Evolutionary conservation across 139 green algal genomes (phyloP), one percentile per base, ranked within the genome.

Genomic region (Asterochloris sp.): DNA sequence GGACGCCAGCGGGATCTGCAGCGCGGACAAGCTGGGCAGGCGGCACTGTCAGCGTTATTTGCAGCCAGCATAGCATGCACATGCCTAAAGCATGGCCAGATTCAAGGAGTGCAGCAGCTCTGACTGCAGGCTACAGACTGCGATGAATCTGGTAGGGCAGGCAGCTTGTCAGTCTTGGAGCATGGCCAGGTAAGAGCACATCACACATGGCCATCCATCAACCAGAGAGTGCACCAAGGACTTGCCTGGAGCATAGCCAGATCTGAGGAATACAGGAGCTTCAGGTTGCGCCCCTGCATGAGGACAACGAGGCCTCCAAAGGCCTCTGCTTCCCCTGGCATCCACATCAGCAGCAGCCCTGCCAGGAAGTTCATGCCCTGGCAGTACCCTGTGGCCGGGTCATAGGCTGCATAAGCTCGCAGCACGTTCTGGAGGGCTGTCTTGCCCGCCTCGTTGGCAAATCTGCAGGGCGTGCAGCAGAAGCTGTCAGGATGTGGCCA

Each of bases 281-380:
- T 78, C 81, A 96, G 85, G 17, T 86, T 88, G 16, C 91, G 87
- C 61, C 94, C 89, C 63, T 92, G 85, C 92, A 97, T 96, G 23
- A 97, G 84, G 26, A 95, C 85, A 19, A 91, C 87, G 15, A 97
- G 88, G 15, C 83, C 90, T 2, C 85, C 90, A 88, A 94, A 97
- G 0, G 93, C 93, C 38, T 93, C 85, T 0, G 76, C 83, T 82
- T 95, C 90, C 12, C 68, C 61, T 10, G 91, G 90, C 78, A 96
- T 73, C 83, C 90, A 95, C 67, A 88, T 89, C 67, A 97, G 85
- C 83, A 97, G 83, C 62, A 94, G 62, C 0, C 84, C 92, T n/a
- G 90, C 90, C 26, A 96, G 74, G 83, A 96, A 96, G 85, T 94
- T 94, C 92, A 96, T 95, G 68, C 93, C 93, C 87, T 95, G 87